Conservation (phyloP, 495 filamentous ascomycete species). For the Bryoglossum gracile region DNA sequence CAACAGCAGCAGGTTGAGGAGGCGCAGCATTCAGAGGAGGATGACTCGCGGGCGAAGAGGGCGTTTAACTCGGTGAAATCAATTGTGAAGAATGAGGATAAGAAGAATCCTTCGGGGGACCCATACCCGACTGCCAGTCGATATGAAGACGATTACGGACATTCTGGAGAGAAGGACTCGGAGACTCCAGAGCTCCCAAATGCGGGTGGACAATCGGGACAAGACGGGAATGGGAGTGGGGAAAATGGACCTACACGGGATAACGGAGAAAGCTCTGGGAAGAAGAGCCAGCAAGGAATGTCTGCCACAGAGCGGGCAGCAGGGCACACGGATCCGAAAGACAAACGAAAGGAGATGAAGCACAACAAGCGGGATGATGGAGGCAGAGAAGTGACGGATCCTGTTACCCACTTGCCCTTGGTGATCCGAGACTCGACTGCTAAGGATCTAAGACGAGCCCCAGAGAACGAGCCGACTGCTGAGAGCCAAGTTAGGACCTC, state of each 20-base stretch:
- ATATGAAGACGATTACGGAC: slow-evolving; percentile 16
- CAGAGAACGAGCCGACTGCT: slow-evolving; percentile 45
- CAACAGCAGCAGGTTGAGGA: slow-evolving; percentile 32
- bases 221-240: slow-evolving; percentile 5
- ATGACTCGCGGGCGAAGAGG: slow-evolving; percentile 31
- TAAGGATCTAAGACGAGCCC: slow-evolving; percentile 46
- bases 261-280: slow-evolving; percentile 17
- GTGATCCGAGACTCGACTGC: slow-evolving; percentile 57
- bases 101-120: slow-evolving; percentile 26
- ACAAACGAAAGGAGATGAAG: slow-evolving; percentile 53
- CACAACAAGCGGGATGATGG: slow-evolving; percentile 46
- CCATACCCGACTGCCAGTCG: slow-evolving; percentile 37
- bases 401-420: slow-evolving; percentile 61
- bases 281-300: slow-evolving; percentile 23
- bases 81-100: slow-evolving; percentile 35
- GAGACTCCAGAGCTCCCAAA: slow-evolving; percentile 4
- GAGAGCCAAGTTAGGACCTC: slow-evolving; percentile 33
- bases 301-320: slow-evolving; percentile 47
- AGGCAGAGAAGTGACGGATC: slow-evolving; percentile 62
- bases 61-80: slow-evolving; percentile 34
- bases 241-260: no score
- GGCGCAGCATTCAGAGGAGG: slow-evolving; percentile 33
- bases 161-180: slow-evolving; percentile 13
- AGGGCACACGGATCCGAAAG: slow-evolving; percentile 42
- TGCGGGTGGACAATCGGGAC: neutral